Evolutionary conservation across 2,329 filamentous ascomycete species (phyloP), one percentile per base, ranked within the genome.

Genomic region (Botrytis fabae): DNA sequence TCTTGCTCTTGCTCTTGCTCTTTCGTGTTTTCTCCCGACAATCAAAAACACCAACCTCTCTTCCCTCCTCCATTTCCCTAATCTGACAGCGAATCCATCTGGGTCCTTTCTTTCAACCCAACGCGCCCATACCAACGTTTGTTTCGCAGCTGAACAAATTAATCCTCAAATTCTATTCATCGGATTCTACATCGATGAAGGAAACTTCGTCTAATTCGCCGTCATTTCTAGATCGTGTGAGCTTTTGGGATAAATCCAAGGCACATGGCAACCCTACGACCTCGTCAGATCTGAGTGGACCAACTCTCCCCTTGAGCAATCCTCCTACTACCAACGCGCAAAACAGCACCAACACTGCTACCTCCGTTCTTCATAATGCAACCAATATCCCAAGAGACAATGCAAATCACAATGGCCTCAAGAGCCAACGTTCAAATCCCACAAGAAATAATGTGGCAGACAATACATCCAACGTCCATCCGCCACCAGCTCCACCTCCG

Each of bases 201-300:
- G 83, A 88, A 86, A 83, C 83, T 83, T 87, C 84, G 77, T 82
- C 86, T 83, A 84, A 86, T 77, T 81, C 84, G 73, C 70, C 74
- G 80, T 84, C 85, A 82, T 83, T 85, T 81, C 84, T 84, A 88
- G 85, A 87, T 85, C 85, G 84, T 84, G 84, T 85, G 84, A 84
- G 84, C 84, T 87, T 86, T 83, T 85, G 84, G 86, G 84, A 85
- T 83, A 81, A 81, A 82, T 82, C 84, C 82, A 83, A 84, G 83
- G 84, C 86, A 84, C 83, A 88, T 88, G 87, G 86, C 81, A 82
- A 79, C 80, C 81, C 80, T 80, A 80, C 80, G 80, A 81, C 80
- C 80, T 80, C 80, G 80, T 79, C 76, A 80, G 80, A 80, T 80
- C 81, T 75, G 75, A 78, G 77, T 65, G 75, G 76, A 74, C 69